Evolutionary conservation across 257 asterid genomes (phyloP).

Genomic region (Nicotiana obtusifolia): DNA sequence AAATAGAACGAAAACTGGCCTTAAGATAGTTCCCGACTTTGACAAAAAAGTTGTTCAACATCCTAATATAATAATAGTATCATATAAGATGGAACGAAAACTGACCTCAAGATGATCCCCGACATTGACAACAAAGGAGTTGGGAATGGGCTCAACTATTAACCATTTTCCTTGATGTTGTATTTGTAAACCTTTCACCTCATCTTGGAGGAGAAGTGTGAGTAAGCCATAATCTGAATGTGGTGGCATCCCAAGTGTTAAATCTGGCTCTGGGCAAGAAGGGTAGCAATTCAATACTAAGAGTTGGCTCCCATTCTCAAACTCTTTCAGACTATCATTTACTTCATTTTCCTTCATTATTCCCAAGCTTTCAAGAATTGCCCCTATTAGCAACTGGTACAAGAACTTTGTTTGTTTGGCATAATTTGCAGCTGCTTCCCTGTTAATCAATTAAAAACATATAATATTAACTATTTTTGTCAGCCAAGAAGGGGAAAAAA

Average conservation of each 20-base stretch:
- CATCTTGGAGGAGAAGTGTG: conserved; percentile 35
- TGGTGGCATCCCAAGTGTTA: conserved; percentile 41
- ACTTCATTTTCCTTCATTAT: background rate
- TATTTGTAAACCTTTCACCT: conserved; percentile 32
- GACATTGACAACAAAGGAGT: conserved; percentile 33
- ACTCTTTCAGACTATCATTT: conserved; percentile 6
- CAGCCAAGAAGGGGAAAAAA: background rate
- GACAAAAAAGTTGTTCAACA: background rate
- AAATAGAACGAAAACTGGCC: too few relatives aligned
- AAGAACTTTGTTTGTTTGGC: conserved; percentile 15
- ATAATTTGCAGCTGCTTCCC: conserved; percentile 20
- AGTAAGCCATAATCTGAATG: conserved; percentile 35
- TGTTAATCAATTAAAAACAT: background rate
- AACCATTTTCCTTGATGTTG: conserved; percentile 28
- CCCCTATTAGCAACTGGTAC: conserved; percentile 18
- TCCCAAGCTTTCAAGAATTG: conserved; percentile 37
- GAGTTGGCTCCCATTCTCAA: conserved; percentile 31
- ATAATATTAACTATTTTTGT: background rate
- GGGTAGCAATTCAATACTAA: conserved; percentile 33
- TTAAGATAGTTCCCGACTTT: too few relatives aligned
- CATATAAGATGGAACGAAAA: background rate
- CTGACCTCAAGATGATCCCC: conserved; percentile 40
- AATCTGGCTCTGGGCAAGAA: conserved; percentile 31
- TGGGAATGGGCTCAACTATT: conserved; percentile 26
- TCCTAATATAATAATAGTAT: rapidly evolving